Conservation (phyloP, 441 rosid species). For the Pelargonium citronellum region DNA sequence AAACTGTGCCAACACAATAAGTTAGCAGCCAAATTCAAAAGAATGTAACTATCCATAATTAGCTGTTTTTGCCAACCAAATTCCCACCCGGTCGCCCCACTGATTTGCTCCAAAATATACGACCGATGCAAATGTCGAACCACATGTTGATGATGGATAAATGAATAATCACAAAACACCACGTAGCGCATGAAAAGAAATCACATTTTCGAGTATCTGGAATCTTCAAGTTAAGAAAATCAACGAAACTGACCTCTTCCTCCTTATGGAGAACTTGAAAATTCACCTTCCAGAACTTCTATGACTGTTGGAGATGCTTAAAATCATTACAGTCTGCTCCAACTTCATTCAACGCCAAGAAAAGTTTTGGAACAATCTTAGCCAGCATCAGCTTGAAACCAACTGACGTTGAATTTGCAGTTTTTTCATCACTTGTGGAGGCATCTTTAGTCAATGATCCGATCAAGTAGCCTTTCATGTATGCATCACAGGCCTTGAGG, state of each 20-base stretch:
- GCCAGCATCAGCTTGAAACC: conserved; percentile 93
- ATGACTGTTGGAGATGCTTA: conserved; percentile 54
- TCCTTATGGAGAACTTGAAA: conserved; percentile 17
- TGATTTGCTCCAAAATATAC: no score
- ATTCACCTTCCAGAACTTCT: conserved; percentile 13
- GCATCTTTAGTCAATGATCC: conserved; percentile 77
- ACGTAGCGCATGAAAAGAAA: conserved; percentile 11
- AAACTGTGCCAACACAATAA: no score
- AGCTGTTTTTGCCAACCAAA: no score
- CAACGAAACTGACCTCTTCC: conserved; percentile 29
- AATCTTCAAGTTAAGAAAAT: conserved; percentile 21
- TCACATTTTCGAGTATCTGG: conserved; percentile 21
- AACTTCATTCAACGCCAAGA: conserved; percentile 46
- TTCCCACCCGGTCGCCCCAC: no score
- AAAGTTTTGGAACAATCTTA: conserved; percentile 75
- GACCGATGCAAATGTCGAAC: no score
- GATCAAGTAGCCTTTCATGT: conserved; percentile 79
- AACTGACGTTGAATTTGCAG: conserved; percentile 65
- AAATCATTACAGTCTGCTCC: conserved; percentile 76
- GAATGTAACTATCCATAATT: no score
- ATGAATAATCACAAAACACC: no score
- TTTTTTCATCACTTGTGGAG: conserved; percentile 32
- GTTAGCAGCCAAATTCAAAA: no score
- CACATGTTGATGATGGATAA: no score
- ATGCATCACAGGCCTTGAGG: conserved; percentile 87